A percentile compares a stretch with the other conserved stretches of the same genome.
phyloP scores from a whole-genome alignment of 306 rosid genomes.

The Glycine latifolia region DNA sequence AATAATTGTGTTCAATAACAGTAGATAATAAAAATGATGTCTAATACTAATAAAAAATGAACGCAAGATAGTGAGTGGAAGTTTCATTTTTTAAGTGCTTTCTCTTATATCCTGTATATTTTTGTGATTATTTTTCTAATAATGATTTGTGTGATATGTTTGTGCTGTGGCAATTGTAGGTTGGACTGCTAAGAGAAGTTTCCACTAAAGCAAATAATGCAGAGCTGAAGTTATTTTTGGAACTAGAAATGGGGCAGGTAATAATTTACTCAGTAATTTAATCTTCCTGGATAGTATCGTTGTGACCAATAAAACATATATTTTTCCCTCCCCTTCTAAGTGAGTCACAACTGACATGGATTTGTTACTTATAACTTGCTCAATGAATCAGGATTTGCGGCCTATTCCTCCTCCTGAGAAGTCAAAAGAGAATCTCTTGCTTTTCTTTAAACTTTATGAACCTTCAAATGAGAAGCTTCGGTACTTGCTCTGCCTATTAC shows the following conservation, averaged over 20 bases:
- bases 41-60: neutral
- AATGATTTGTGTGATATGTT: neutral
- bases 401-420: slow-evolving; percentile 77
- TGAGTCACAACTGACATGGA: slow-evolving; percentile 30
- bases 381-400: slow-evolving; percentile 67
- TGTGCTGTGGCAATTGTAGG: slow-evolving; percentile 55
- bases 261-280: slow-evolving; percentile 36
- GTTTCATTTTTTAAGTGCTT: slow-evolving; percentile 5
- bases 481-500: slow-evolving; percentile 54
- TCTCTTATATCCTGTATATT: neutral
- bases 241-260: slow-evolving; percentile 82
- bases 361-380: slow-evolving; percentile 21
- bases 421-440: slow-evolving; percentile 78
- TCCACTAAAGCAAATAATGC: slow-evolving; percentile 71
- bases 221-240: slow-evolving; percentile 85
- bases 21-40: neutral
- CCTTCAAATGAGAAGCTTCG: slow-evolving; percentile 77
- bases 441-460: slow-evolving; percentile 87
- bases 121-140: slow-evolving; percentile 11
- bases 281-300: slow-evolving; percentile 40
- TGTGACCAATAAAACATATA: neutral
- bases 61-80: neutral
- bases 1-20: neutral
- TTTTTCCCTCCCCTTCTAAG: neutral
- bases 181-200: slow-evolving; percentile 79